Percentiles rank a stretch among this genome's conserved stretches.
Conservation (phyloP, 495 filamentous ascomycete genomes). For the Penicillium cataractarum region DNA sequence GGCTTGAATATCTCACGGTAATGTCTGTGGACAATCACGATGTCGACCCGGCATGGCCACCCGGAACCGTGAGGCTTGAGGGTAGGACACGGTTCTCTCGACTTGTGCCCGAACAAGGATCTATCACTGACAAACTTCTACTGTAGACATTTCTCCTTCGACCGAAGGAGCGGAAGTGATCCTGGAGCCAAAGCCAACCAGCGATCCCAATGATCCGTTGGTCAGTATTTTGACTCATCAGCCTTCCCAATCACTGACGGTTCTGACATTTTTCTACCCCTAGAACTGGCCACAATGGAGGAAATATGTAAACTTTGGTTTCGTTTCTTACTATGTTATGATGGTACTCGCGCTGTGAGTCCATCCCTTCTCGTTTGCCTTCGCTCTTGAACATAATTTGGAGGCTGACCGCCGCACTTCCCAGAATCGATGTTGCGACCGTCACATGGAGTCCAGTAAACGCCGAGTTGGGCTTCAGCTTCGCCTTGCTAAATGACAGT, state of each 20-base stretch:
- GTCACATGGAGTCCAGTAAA: constrained; percentile 45
- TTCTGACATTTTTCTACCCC: neutral
- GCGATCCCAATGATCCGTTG: constrained; percentile 28
- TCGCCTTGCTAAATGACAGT: constrained; percentile 41
- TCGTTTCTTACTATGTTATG: constrained; percentile 28
- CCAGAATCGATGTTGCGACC: constrained; percentile 38
- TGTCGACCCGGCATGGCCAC: constrained; percentile 26
- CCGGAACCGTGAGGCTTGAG: constrained; percentile 27
- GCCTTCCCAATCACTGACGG: neutral
- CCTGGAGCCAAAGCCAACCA: constrained; percentile 25
- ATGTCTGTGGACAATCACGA: constrained; percentile 13
- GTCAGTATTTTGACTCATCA: constrained; percentile 9
- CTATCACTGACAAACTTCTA: neutral
- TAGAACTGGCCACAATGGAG: constrained; percentile 29
- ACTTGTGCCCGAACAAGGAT: too few relatives aligned
- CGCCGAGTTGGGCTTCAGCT: constrained; percentile 41
- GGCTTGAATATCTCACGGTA: neutral
- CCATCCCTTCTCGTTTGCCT: neutral
- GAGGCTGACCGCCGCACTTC: neutral
- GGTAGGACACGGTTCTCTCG: constrained; percentile 1
- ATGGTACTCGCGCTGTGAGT: constrained; percentile 29
- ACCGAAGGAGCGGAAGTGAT: constrained; percentile 18
- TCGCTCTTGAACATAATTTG: neutral
- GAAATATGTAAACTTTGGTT: constrained; percentile 27
- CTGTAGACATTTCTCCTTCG: constrained; percentile 15